Conservation (phyloP, 2,329 filamentous ascomycete species). For the Orbilia oligospora region DNA sequence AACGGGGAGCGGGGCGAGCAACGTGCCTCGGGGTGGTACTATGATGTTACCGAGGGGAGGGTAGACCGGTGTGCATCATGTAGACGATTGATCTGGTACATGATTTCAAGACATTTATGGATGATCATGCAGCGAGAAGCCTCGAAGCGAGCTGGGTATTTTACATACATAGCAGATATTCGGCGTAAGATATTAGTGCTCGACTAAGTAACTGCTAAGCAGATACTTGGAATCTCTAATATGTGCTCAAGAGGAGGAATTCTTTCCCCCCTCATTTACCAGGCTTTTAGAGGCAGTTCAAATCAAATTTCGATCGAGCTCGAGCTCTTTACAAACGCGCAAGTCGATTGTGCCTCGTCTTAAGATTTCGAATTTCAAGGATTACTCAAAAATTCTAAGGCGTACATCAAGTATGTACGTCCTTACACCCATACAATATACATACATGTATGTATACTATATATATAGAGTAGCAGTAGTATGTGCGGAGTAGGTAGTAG, state of each 20-base stretch:
- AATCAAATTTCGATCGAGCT: slow-evolving; percentile 1
- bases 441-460: neutral
- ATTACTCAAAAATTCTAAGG: slow-evolving; percentile 25
- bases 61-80: slow-evolving; percentile 26
- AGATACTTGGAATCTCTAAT: neutral
- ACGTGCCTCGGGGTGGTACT: slow-evolving; percentile 44
- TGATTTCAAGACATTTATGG: slow-evolving; percentile 28
- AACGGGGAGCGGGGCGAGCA: slow-evolving; percentile 52
- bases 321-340: slow-evolving; percentile 16
- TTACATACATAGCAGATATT: slow-evolving; percentile 25
- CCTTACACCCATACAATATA: too few species aligned
- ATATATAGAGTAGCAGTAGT: neutral
- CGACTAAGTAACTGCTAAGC: slow-evolving; percentile 16
- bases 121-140: slow-evolving; percentile 16
- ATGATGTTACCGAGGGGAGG: slow-evolving; percentile 26
- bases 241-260: slow-evolving; percentile 14
- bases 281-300: neutral
- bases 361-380: too few species aligned
- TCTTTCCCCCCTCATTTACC: slow-evolving; percentile 4
- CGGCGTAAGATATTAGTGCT: slow-evolving; percentile 11
- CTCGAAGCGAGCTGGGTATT: slow-evolving; percentile 33
- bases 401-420: slow-evolving; percentile 4
- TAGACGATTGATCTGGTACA: slow-evolving; percentile 30
- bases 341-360: slow-evolving; percentile 31
- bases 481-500: slow-evolving; percentile 17